A percentile compares a stretch with the other conserved stretches of the same genome.
Evolutionary conservation across 495 filamentous ascomycete species (phyloP).

Genomic region (Podospora appendiculata): DNA sequence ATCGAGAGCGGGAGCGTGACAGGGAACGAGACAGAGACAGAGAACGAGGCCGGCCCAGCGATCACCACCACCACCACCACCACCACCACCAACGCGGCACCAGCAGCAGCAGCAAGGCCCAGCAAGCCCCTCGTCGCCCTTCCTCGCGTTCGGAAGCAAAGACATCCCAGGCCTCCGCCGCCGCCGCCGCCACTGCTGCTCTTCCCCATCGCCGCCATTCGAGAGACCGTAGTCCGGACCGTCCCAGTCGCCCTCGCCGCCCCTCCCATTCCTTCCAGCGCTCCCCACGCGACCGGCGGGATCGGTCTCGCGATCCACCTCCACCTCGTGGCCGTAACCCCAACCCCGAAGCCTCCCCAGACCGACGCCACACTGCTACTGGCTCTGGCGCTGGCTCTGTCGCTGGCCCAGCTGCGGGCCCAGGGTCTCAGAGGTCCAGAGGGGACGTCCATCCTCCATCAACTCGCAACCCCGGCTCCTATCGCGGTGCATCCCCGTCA

Average conservation of each 20-base stretch:
- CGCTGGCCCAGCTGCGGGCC: not conserved
- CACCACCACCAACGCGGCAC: not conserved
- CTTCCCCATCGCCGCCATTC: slow-evolving; percentile 12
- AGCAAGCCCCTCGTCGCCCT: slow-evolving; percentile 2
- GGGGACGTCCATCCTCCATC: slow-evolving; percentile 3
- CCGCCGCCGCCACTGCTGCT: not conserved
- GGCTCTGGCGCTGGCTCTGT: not conserved
- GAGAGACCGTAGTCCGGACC: slow-evolving; percentile 27
- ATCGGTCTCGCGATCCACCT: slow-evolving; percentile 24
- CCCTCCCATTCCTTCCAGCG: slow-evolving; percentile 18
- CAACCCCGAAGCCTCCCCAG: slow-evolving; percentile 19
- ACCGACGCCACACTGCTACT: slow-evolving; percentile 12
- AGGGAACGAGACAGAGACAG: too few relatives aligned
- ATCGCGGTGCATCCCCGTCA: slow-evolving; percentile 21
- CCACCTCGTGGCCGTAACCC: slow-evolving; percentile 24
- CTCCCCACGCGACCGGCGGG: slow-evolving; percentile 17
- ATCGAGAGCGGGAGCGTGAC: too few relatives aligned
- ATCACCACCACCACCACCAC: slow-evolving; percentile 2
- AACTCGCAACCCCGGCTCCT: not conserved
- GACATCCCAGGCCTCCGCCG: slow-evolving; percentile 2
- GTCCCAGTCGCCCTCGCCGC: slow-evolving; percentile 20
- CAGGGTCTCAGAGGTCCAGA: slow-evolving; percentile 13
- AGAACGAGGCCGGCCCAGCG: too few relatives aligned
- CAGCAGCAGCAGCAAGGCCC: not conserved
- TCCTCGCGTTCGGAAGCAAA: not conserved